These are phyloP conservation scores for Kodamaea ohmeri DNA, from an alignment of 1,139 yeast species.

Conservation along the genomic window DNA sequence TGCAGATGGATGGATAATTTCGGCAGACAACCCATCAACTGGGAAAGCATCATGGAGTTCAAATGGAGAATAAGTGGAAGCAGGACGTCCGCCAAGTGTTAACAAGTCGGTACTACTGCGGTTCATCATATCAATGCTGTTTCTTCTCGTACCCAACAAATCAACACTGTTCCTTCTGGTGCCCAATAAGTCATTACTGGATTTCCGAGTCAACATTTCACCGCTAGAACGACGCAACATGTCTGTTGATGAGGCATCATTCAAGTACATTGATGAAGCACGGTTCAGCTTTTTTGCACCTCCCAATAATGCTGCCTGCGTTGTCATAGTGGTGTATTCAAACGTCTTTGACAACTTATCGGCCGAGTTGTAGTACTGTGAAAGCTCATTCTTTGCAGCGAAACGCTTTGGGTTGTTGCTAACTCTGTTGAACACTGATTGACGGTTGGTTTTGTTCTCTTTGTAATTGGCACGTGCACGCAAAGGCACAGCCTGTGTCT, in stretches of 20 bases:
- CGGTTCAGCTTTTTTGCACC: constrained; percentile 17
- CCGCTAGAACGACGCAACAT: constrained; percentile 5
- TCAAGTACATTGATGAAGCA: constrained; percentile 27
- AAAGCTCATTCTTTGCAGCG: constrained; percentile 37
- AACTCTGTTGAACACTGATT: constrained; percentile 41
- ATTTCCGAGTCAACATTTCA: constrained; percentile 1
- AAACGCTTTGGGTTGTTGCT: constrained; percentile 22
- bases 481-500: constrained; percentile 52
- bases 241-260: constrained; percentile 32
- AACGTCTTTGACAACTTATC: constrained; percentile 41
- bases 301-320: constrained; percentile 42
- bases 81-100: constrained; percentile 6
- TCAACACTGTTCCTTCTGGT: background rate
- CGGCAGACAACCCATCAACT: constrained; percentile 59
- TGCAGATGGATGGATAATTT: constrained; percentile 68
- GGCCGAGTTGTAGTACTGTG: constrained; percentile 40
- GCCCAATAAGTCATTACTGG: constrained; percentile 1
- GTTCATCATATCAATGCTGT: background rate
- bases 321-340: constrained; percentile 54
- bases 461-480: constrained; percentile 51
- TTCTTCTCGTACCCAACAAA: background rate
- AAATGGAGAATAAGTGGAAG: constrained; percentile 33
- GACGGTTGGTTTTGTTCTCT: constrained; percentile 40
- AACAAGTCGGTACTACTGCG: constrained; percentile 2
- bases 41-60: constrained; percentile 37